phyloP scores from a whole-genome alignment of 2,329 filamentous ascomycete genomes.

The Colletotrichum tabaci region DNA sequence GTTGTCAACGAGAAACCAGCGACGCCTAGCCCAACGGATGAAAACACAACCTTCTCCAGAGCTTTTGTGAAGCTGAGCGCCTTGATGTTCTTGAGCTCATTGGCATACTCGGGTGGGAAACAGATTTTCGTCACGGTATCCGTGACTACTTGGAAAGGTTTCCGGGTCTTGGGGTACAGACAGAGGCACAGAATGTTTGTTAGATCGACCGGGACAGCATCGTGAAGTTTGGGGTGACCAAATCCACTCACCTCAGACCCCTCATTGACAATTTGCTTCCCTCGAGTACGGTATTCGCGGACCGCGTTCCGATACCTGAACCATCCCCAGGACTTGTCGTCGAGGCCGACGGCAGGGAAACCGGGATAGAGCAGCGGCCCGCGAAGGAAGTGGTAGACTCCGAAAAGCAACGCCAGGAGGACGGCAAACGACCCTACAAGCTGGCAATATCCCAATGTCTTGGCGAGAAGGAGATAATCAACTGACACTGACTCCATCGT shows the following conservation, averaged over 20 bases:
- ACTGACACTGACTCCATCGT: not conserved
- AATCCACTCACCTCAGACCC: not conserved
- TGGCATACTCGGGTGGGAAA: not conserved
- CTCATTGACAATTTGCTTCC: not conserved
- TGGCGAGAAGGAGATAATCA: no score
- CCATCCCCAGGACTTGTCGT: not conserved
- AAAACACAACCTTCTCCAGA: not conserved
- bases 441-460: not conserved
- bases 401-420: not conserved
- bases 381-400: not conserved
- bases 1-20: not conserved
- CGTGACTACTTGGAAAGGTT: not conserved
- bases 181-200: not conserved
- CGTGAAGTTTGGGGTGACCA: not conserved
- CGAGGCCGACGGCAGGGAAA: not conserved
- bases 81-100: conserved; percentile 2
- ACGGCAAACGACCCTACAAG: not conserved
- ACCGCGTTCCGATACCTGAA: not conserved
- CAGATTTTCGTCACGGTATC: not conserved
- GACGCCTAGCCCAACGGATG: not conserved
- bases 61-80: not conserved
- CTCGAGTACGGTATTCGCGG: not conserved
- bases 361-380: not conserved
- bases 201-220: not conserved
- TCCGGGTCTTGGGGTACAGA: not conserved